Evolutionary conservation across 202 grass and related monocot genomes (phyloP), one percentile per base, ranked within the genome.

Genomic region (Cymbopogon flexuosus): DNA sequence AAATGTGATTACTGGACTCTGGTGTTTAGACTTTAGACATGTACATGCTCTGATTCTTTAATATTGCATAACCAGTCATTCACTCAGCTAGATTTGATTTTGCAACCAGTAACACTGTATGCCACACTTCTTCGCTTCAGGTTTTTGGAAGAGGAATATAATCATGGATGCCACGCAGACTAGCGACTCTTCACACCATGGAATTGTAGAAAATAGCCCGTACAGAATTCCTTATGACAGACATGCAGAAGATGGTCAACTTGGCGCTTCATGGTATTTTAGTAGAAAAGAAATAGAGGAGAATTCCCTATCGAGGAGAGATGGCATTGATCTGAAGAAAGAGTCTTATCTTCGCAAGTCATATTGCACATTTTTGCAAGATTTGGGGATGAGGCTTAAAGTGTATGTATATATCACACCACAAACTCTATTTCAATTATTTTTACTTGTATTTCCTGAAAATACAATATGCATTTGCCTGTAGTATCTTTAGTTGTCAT

Each of bases 321-420:
- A 97, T 65, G 87, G 91, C 39, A 97, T 97, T 83, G 91, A 94
- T 90, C 69, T 90, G 75, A 97, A 94, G 83, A 97, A 97, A 75
- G 91, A 97, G 68, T 83, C 88, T 47, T 94, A 89, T 78, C 89
- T 97, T 85, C 89, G 94, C 68, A 97, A 97, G 79, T 97, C 94
- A 58, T 97, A 97, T 72, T 97, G 94, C 84, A 89, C 94, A 43
- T 97, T 89, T 78, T 80, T 97, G 79, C 94, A 97, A 76, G 94
- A 97, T 77, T 88, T 97, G 21, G 94, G 94, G 68, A 94, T 97
- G 88, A 88, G 88, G 79, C 89, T 97, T 81, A 89, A 97, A 97
- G 94, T 97, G 94, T 97, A 94, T 89, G 92, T 73, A 73, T 76
- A 29, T 45, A 15, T 58, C 37, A 30, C 46, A 36, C 22, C 13